phyloP scores from a whole-genome alignment of 805 yeast species.

The Pichia paraexigua region DNA sequence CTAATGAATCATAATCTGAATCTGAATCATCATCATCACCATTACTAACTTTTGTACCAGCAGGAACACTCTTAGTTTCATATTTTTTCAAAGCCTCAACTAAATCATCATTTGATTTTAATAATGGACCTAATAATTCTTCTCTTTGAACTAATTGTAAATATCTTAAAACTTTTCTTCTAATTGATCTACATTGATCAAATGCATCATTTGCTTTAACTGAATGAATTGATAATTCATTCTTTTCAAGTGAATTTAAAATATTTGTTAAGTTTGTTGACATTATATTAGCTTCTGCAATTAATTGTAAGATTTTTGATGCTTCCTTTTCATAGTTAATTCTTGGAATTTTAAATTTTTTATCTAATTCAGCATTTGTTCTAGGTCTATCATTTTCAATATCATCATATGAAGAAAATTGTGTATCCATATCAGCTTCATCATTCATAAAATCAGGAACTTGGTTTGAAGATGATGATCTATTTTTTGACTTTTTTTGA shows the following conservation, averaged over 20 bases:
- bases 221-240: slow-evolving; percentile 56
- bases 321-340: slow-evolving; percentile 63
- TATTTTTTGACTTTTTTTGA: slow-evolving; percentile 4
- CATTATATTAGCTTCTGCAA: slow-evolving; percentile 70
- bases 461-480: slow-evolving; percentile 1
- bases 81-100: slow-evolving; percentile 64
- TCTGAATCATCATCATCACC: slow-evolving; percentile 36
- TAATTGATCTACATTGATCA: slow-evolving; percentile 62
- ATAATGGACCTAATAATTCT: slow-evolving; percentile 78
- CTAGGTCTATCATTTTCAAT: slow-evolving; percentile 17
- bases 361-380: slow-evolving; percentile 33
- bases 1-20: slow-evolving; percentile 33
- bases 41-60: slow-evolving; percentile 12
- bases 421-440: slow-evolving; percentile 38
- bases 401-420: slow-evolving; percentile 22
- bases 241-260: slow-evolving; percentile 36
- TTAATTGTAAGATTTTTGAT: slow-evolving; percentile 57
- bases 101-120: slow-evolving; percentile 85
- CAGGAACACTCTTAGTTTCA: slow-evolving; percentile 46
- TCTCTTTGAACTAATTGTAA: slow-evolving; percentile 80
- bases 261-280: slow-evolving; percentile 64
- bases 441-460: slow-evolving; percentile 43
- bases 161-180: slow-evolving; percentile 74
- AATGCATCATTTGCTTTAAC: slow-evolving; percentile 54
- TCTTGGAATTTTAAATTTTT: slow-evolving; percentile 53